These are phyloP conservation scores for Populus euphratica DNA, from an alignment of 345 rosid genomes.

Conservation along the genomic window DNA sequence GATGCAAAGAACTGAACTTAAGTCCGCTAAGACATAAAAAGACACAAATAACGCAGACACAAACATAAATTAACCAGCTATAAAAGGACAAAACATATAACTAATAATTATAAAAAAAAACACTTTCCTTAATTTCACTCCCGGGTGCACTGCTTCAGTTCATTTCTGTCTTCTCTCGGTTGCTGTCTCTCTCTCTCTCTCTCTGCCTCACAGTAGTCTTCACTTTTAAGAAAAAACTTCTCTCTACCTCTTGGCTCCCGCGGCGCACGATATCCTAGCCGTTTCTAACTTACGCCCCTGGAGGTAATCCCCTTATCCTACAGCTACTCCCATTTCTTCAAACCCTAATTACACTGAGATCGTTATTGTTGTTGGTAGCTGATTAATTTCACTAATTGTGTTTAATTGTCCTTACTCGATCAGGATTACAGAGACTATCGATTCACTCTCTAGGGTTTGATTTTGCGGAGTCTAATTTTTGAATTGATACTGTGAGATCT, in stretches of 20 bases:
- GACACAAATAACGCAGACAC: background rate
- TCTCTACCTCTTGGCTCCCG: background rate
- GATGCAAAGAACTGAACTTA: background rate
- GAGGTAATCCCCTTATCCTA: conserved; percentile 8
- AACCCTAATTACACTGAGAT: background rate
- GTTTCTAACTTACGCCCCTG: conserved; percentile 12
- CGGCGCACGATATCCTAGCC: conserved; percentile 13
- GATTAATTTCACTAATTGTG: background rate
- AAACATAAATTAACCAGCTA: background rate
- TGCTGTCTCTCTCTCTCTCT: background rate
- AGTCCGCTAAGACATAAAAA: background rate
- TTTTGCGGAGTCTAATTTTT: background rate
- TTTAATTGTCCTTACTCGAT: background rate
- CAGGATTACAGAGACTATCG: conserved; percentile 9
- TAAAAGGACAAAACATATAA: background rate
- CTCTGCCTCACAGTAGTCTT: conserved; percentile 8
- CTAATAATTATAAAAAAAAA: background rate
- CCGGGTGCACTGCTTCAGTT: background rate
- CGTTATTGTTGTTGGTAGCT: background rate
- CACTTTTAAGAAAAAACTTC: background rate
- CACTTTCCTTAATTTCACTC: background rate
- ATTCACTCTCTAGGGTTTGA: conserved; percentile 4
- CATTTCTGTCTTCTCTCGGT: background rate
- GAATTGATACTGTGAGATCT: conserved; percentile 8
- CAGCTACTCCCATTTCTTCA: background rate